Evolutionary conservation across 371 early-diverging fungal genomes (phyloP).

Genomic region (Cladochytrium tenue): DNA sequence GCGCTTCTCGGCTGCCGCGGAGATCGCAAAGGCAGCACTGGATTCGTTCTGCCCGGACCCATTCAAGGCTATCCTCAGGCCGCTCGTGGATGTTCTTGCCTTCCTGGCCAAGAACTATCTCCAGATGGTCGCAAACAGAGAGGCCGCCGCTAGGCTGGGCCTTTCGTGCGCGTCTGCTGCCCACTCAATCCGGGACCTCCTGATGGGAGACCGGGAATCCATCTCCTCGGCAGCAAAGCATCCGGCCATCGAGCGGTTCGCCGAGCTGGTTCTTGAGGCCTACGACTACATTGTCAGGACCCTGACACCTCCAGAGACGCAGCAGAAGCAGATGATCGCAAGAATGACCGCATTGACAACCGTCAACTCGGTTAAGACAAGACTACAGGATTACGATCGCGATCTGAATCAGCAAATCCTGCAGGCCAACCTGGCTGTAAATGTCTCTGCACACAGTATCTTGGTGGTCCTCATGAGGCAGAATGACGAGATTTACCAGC

Average conservation of each 20-base stretch:
- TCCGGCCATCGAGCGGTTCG: background rate
- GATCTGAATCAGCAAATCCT: background rate
- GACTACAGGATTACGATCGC: background rate
- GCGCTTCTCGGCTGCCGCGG: background rate
- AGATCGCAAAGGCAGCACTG: background rate
- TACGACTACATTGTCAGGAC: background rate
- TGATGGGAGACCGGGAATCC: too few species aligned
- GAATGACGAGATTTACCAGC: background rate
- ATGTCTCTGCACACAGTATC: background rate
- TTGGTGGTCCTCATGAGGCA: background rate
- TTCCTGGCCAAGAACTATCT: constrained; percentile 1
- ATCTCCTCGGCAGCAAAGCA: background rate
- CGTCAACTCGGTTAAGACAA: background rate
- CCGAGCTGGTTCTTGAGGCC: background rate
- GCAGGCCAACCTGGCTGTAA: background rate
- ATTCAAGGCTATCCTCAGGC: background rate
- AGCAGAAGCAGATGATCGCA: background rate
- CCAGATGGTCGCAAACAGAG: background rate
- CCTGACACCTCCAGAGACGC: background rate
- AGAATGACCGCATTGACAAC: background rate
- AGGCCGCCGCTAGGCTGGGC: background rate
- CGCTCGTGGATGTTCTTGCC: background rate
- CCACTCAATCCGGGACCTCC: background rate
- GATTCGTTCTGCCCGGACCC: background rate
- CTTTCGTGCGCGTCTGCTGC: background rate